A percentile compares a stretch with the other conserved stretches of the same genome.
phyloP scores from a whole-genome alignment of 352 stramenopile species.

The Globisporangium recalcitrans region DNA sequence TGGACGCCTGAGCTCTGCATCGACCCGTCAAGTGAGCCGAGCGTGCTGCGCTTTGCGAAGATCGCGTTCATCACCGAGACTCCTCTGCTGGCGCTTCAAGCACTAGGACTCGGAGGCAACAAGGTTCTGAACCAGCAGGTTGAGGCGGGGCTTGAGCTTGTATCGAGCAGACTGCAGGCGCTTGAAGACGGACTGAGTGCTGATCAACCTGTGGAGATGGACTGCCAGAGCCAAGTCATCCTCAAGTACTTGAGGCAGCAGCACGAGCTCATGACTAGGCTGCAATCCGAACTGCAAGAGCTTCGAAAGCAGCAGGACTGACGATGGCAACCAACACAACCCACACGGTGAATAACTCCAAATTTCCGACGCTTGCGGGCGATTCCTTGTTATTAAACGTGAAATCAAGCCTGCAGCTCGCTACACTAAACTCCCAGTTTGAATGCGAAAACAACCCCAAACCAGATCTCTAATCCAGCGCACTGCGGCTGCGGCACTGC shows the following conservation, averaged over 20 bases:
- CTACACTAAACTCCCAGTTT: not conserved
- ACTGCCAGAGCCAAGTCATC: slow-evolving; percentile 18
- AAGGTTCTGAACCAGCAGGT: not conserved
- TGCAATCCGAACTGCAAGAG: not conserved
- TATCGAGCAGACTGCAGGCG: slow-evolving; percentile 3
- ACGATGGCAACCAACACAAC: not conserved
- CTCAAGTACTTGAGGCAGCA: slow-evolving; percentile 25
- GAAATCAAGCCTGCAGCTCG: slow-evolving; percentile 5
- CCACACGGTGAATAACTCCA: slow-evolving; percentile 2
- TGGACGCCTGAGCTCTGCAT: slow-evolving; percentile 42
- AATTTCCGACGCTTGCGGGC: slow-evolving; percentile 11
- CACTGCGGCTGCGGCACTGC: not conserved
- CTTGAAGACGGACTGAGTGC: slow-evolving; percentile 3
- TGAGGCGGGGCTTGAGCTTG: not conserved
- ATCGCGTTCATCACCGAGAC: slow-evolving; percentile 22
- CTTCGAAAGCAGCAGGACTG: not conserved
- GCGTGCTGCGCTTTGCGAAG: slow-evolving; percentile 21
- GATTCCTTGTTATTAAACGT: slow-evolving; percentile 7
- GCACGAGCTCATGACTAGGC: slow-evolving; percentile 3
- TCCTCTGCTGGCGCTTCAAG: slow-evolving; percentile 15
- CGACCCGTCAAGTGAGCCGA: not conserved
- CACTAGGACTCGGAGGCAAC: not conserved
- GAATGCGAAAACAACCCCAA: not conserved
- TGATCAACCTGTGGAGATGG: not conserved
- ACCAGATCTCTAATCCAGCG: not conserved